These are phyloP conservation scores for Cardiospermum halicacabum DNA, from an alignment of 345 rosid species.

Conservation along the genomic window DNA sequence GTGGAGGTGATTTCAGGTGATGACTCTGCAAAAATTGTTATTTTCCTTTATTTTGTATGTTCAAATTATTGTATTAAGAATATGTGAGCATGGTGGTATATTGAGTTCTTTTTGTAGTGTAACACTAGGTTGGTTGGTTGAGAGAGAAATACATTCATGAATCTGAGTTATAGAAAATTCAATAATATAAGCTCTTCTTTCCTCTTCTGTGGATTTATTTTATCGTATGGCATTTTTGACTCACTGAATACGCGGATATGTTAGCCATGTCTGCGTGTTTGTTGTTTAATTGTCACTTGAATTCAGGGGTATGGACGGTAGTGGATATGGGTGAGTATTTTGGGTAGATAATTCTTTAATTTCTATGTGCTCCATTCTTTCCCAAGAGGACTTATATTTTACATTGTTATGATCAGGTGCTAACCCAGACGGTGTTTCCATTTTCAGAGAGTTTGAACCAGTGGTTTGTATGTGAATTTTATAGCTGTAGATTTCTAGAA, in stretches of 20 bases:
- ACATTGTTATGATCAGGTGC: slow-evolving; percentile 39
- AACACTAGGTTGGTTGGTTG: slow-evolving; percentile 36
- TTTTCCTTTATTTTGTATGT: slow-evolving; percentile 27
- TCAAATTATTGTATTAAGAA: slow-evolving; percentile 32
- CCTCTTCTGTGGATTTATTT: not conserved
- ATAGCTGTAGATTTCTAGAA: slow-evolving; percentile 17
- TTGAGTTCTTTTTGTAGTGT: slow-evolving; percentile 34
- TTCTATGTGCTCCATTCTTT: slow-evolving; percentile 6
- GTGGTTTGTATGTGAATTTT: slow-evolving; percentile 19
- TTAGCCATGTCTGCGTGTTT: not conserved
- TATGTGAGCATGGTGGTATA: slow-evolving; percentile 22
- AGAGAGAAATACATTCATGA: slow-evolving; percentile 16
- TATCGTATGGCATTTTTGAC: not conserved
- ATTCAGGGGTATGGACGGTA: slow-evolving; percentile 1
- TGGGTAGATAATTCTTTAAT: not conserved
- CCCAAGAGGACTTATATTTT: slow-evolving; percentile 25
- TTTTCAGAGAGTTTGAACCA: slow-evolving; percentile 31
- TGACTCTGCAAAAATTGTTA: slow-evolving; percentile 27
- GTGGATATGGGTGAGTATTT: not conserved
- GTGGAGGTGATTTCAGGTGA: slow-evolving; percentile 46
- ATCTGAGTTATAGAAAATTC: slow-evolving; percentile 18
- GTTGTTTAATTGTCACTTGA: not conserved
- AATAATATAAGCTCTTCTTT: slow-evolving; percentile 25
- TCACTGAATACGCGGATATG: not conserved
- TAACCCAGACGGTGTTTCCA: slow-evolving; percentile 25